These are phyloP conservation scores for Thermomyces lanuginosus DNA, from an alignment of 2,329 filamentous ascomycete genomes.

Conservation along the genomic window DNA sequence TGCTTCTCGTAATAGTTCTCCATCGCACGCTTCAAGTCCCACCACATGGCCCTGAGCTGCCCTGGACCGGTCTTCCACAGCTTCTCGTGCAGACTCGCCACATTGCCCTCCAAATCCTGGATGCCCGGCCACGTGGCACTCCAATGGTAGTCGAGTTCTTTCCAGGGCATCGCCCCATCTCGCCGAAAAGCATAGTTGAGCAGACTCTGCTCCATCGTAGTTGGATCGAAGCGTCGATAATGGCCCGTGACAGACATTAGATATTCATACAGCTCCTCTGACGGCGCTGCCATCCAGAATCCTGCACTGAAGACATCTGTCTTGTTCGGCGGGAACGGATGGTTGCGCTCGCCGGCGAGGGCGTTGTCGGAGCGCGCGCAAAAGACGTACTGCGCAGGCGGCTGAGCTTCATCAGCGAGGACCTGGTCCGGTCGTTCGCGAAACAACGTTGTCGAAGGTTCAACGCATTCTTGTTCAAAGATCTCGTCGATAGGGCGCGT, in stretches of 20 bases:
- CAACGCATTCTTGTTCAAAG: constrained; percentile 15
- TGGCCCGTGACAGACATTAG: constrained; percentile 21
- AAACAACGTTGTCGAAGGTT: constrained; percentile 1
- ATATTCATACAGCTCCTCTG: constrained; percentile 22
- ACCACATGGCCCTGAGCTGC: constrained; percentile 1
- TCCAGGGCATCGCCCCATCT: constrained; percentile 29
- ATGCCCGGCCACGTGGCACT: constrained; percentile 8
- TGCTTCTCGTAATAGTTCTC: too few species aligned
- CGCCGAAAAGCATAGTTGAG: constrained; percentile 30
- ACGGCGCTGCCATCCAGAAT: constrained; percentile 27
- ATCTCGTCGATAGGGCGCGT: constrained; percentile 21
- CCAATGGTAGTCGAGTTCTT: constrained; percentile 23
- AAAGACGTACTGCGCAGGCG: constrained; percentile 4
- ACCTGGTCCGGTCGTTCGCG: constrained; percentile 2
- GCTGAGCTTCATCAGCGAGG: constrained; percentile 2
- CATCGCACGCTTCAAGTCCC: constrained; percentile 1
- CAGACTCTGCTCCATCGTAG: constrained; percentile 28
- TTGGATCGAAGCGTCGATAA: constrained; percentile 22
- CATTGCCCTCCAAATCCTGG: constrained; percentile 1
- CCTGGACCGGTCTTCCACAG: constrained; percentile 1
- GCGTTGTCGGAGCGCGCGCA: constrained; percentile 2
- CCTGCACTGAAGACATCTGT: constrained; percentile 11
- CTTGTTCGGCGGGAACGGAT: constrained; percentile 2
- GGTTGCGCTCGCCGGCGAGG: constrained; percentile 2
- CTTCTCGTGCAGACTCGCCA: constrained; percentile 2